Evolutionary conservation across 2,329 filamentous ascomycete species (phyloP), one percentile per base, ranked within the genome.

Genomic region (Epichloe bromicola): DNA sequence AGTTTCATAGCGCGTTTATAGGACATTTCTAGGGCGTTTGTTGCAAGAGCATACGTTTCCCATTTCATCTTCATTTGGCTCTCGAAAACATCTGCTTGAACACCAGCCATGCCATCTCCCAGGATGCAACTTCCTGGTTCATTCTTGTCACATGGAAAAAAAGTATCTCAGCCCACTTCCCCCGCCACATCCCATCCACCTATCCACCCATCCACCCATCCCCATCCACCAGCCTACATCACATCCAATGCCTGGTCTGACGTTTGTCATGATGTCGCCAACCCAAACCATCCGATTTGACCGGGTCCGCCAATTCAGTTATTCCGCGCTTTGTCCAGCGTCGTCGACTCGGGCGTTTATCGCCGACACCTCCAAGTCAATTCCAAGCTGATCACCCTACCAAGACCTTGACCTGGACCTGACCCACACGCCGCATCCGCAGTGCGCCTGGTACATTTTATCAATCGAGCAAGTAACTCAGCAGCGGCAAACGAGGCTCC

Each of bases 211-310:
- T n/a, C n/a, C n/a, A n/a, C 15, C 38, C 14, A 53, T 40, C 23
- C 10, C 45, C 2, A 53, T 59, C 61, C 59, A 62, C 23, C 6
- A 7, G 23, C 23, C 23, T 26, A 8, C 2, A 52, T 59, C 61
- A 8, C 2, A 52, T 59, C 61, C 59, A 63, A 63, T 61, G 59
- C 62, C 54, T 41, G 48, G 55, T n/a, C 53, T 47, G 54, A 54
- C 55, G 61, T 63, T 63, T 63, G 61, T 63, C 59, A 63, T 60
- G 55, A 60, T 61, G 10, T 23, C n/a, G 5, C 23, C 34, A 40
- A 47, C 23, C 11, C 39, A 19, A 12, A 38, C 14, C 46, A 19
- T n/a, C 15, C 46, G 50, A 51, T 48, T 51, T 46, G 43, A 36
- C 49, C 6, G 34, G 39, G 7, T 20, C 3, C 8, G 20, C 12